Evolutionary conservation across 805 yeast species (phyloP).

Genomic region (Maudiozyma saulgeensis): DNA sequence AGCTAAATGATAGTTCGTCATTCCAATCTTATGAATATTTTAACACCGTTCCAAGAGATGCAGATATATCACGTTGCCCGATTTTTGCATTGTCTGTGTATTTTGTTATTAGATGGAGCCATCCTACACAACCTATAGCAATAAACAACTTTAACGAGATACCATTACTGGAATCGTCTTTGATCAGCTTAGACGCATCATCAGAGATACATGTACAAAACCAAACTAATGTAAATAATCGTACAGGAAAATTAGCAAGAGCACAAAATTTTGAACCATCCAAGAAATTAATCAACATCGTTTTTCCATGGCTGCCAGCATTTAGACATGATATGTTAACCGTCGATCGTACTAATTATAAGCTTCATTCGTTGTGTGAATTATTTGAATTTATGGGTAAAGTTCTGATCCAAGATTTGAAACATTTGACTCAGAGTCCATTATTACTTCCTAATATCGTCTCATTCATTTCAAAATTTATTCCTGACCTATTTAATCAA

Average conservation of each 20-base stretch:
- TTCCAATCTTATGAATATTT: slow-evolving; percentile 23
- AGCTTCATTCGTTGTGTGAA: slow-evolving; percentile 25
- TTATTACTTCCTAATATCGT: slow-evolving; percentile 21
- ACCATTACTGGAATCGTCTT: slow-evolving; percentile 15
- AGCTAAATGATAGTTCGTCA: slow-evolving; percentile 17
- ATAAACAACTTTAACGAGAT: slow-evolving; percentile 17
- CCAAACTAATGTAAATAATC: slow-evolving; percentile 6
- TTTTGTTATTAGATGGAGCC: slow-evolving; percentile 25
- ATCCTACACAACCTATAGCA: slow-evolving; percentile 19
- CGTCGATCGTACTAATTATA: slow-evolving; percentile 26
- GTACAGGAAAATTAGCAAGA: slow-evolving; percentile 10
- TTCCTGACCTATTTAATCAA: slow-evolving; percentile 22
- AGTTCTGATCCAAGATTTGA: slow-evolving; percentile 24
- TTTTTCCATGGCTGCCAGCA: slow-evolving; percentile 27
- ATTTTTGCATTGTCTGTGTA: slow-evolving; percentile 26
- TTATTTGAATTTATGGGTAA: slow-evolving; percentile 26
- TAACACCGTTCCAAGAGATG: slow-evolving; percentile 27
- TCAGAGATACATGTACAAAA: slow-evolving; percentile 5
- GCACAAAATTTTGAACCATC: slow-evolving; percentile 18
- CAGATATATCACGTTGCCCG: slow-evolving; percentile 27
- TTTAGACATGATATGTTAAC: slow-evolving; percentile 21
- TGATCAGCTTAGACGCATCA: slow-evolving; percentile 9
- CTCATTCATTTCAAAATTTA: slow-evolving; percentile 19
- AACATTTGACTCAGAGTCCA: slow-evolving; percentile 18
- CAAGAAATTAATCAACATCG: slow-evolving; percentile 13